Conservation (phyloP, 306 rosid species). For the Castanea mollissima region DNA sequence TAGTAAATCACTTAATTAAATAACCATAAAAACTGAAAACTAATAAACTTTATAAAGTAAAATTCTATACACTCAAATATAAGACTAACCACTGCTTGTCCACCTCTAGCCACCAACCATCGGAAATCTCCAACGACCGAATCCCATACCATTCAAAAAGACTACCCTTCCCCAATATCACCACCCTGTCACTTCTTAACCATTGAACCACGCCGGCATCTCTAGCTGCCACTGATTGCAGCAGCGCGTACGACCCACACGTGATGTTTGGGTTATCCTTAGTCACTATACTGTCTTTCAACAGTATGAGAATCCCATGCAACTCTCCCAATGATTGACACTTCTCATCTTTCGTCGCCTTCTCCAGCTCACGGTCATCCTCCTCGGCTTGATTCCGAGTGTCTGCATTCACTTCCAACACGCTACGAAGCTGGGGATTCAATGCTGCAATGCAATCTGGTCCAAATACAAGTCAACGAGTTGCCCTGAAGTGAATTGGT, state of each 20-base stretch:
- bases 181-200: conserved; percentile 53
- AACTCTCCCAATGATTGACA: conserved; percentile 15
- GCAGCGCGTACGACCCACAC: conserved; percentile 52
- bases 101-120: conserved; percentile 60
- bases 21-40: too few relatives aligned
- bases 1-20: too few relatives aligned
- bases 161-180: conserved; percentile 61
- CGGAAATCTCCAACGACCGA: conserved; percentile 29
- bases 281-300: conserved; percentile 59
- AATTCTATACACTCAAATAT: too few relatives aligned
- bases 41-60: too few relatives aligned
- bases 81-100: conserved; percentile 45
- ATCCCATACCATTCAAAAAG: conserved; percentile 44
- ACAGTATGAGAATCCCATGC: conserved; percentile 63
- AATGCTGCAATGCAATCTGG: conserved; percentile 38
- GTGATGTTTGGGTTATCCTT: conserved; percentile 56
- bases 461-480: conserved; percentile 49
- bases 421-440: conserved; percentile 54
- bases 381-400: conserved; percentile 50
- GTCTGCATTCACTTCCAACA: conserved; percentile 67
- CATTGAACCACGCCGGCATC: conserved; percentile 52
- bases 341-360: background rate
- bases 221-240: conserved; percentile 53
- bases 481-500: conserved; percentile 40
- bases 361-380: conserved; percentile 45